Conservation (phyloP, 345 rosid genomes). For the Alliaria petiolata region DNA sequence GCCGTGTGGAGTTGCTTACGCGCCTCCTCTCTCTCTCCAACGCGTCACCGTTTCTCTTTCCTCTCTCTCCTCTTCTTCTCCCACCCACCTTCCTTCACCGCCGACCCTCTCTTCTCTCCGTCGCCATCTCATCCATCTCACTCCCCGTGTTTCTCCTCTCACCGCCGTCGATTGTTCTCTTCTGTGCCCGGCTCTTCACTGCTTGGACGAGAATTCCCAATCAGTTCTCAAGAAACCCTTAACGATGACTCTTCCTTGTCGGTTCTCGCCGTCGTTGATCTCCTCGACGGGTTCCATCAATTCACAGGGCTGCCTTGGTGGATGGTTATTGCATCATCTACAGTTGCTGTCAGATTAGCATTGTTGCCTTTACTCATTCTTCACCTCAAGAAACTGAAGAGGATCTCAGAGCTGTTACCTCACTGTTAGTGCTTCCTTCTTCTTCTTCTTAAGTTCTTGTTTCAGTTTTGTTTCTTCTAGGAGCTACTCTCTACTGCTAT, state of each 20-base stretch:
- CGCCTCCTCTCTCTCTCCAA: conserved; percentile 6
- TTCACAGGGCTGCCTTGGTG: conserved; percentile 91
- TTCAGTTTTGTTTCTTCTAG: no score
- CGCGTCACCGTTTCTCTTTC: conserved; percentile 24
- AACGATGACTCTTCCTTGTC: conserved; percentile 50
- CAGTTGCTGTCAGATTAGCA: conserved; percentile 60
- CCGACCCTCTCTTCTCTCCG: not conserved
- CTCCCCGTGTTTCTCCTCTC: not conserved
- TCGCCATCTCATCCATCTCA: not conserved
- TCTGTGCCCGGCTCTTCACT: not conserved
- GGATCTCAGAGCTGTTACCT: conserved; percentile 54
- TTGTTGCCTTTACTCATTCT: conserved; percentile 61
- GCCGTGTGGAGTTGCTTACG: conserved; percentile 20
- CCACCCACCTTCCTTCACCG: not conserved
- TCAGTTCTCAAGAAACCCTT: conserved; percentile 4
- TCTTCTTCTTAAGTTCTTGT: no score
- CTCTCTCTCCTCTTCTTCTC: not conserved
- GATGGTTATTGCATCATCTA: conserved; percentile 71
- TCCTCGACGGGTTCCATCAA: conserved; percentile 62
- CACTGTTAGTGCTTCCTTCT: conserved; percentile 46
- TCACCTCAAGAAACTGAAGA: conserved; percentile 62
- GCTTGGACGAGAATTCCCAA: not conserved
- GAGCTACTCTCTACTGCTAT: no score
- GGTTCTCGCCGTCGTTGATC: conserved; percentile 41
- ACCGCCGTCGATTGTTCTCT: conserved; percentile 5